phyloP scores from a whole-genome alignment of 768 basidiomycete genomes.

The Leccinellum rugosiceps region DNA sequence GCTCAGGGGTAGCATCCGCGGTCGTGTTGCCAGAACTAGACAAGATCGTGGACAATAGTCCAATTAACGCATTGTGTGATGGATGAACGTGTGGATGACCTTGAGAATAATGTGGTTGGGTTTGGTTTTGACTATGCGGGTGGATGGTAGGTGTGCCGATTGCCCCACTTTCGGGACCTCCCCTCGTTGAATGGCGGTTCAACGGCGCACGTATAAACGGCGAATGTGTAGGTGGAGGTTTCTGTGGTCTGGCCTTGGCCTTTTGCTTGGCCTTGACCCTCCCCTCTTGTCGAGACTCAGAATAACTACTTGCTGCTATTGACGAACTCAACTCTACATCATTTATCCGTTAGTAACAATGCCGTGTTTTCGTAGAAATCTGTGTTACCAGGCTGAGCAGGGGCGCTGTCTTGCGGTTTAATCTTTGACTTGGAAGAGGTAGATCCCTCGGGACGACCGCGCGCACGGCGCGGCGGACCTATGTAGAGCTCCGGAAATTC shows the following conservation, averaged over 20 bases:
- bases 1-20: conserved; percentile 9
- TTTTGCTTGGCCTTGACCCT: conserved; percentile 15
- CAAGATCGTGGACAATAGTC: conserved; percentile 36
- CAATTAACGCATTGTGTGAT: conserved; percentile 10
- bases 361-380: not conserved
- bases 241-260: conserved; percentile 20
- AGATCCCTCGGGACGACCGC: conserved; percentile 37
- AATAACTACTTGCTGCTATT: not conserved
- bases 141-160: not conserved
- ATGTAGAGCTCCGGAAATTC: conserved; percentile 36
- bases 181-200: conserved; percentile 2
- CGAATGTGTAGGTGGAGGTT: conserved; percentile 18
- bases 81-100: not conserved
- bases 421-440: conserved; percentile 46
- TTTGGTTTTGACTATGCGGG: conserved; percentile 6
- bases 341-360: conserved; percentile 1
- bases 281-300: not conserved
- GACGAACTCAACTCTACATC: conserved; percentile 9
- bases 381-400: conserved; percentile 10
- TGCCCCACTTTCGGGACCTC: not conserved
- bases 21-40: conserved; percentile 18
- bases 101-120: conserved; percentile 1
- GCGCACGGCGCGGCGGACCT: conserved; percentile 34
- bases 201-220: conserved; percentile 30
- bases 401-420: conserved; percentile 13